A percentile compares a stretch with the other conserved stretches of the same genome.
Evolutionary conservation across 345 rosid genomes (phyloP).

Genomic region (Populus alba): DNA sequence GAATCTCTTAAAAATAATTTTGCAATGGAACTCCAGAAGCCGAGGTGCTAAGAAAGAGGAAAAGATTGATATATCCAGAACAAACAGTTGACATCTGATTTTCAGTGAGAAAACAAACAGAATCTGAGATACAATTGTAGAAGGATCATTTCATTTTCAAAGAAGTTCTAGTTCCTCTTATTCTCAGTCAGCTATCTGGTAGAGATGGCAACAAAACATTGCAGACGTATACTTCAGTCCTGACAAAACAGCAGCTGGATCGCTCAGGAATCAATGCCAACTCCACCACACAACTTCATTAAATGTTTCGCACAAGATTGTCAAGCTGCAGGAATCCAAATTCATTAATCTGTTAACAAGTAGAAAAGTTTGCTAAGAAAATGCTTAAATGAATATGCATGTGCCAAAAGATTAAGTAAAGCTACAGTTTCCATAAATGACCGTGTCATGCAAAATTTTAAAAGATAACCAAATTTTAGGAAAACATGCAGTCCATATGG

Average conservation of each 20-base stretch:
- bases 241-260: conserved; percentile 11
- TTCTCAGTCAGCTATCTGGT: conserved; percentile 11
- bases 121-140: conserved; percentile 5
- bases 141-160: conserved; percentile 18
- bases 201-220: conserved; percentile 9
- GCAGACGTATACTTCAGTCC: conserved; percentile 13
- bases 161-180: conserved; percentile 11
- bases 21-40: conserved; percentile 8
- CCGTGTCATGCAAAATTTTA: neutral
- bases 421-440: neutral
- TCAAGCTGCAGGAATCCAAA: conserved; percentile 14
- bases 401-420: neutral
- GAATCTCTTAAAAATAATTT: neutral
- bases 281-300: neutral
- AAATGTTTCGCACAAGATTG: conserved; percentile 5
- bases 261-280: conserved; percentile 6
- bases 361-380: neutral
- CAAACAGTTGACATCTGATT: neutral
- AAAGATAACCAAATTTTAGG: neutral
- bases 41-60: conserved; percentile 9
- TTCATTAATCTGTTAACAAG: conserved; percentile 12
- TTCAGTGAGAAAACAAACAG: conserved; percentile 4
- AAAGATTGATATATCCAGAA: neutral
- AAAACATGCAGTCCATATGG: neutral
- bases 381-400: neutral